Evolutionary conservation across 2,329 filamentous ascomycete species (phyloP).

Genomic region (Aureobasidium lini): DNA sequence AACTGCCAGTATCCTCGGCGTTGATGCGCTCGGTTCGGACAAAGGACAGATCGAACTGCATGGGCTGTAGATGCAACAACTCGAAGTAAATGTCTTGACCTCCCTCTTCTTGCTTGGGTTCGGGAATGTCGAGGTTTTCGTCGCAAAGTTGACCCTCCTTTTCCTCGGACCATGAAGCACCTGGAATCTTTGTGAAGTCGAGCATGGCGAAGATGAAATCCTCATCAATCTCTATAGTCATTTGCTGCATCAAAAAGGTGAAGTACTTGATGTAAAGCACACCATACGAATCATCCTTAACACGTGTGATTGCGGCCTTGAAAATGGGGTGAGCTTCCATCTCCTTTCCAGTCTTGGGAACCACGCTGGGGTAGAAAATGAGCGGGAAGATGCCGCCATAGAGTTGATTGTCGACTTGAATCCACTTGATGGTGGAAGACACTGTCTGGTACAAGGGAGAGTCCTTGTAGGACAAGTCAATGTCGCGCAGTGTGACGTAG

Average conservation of each 20-base stretch:
- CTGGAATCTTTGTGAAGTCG: constrained; percentile 89
- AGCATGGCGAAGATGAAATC: constrained; percentile 96
- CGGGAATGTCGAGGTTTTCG: constrained; percentile 82
- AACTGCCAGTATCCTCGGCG: constrained; percentile 82
- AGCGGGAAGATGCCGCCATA: constrained; percentile 98
- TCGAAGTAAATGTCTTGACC: constrained; percentile 98
- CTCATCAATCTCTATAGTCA: constrained; percentile 96
- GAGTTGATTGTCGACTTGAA: constrained; percentile 96
- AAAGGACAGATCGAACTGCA: constrained; percentile 95
- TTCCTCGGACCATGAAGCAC: constrained; percentile 77
- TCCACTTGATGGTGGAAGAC: constrained; percentile 91
- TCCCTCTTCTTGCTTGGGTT: constrained; percentile 74
- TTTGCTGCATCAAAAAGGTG: constrained; percentile 86
- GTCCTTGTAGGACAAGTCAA: constrained; percentile 84
- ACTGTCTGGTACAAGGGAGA: constrained; percentile 91
- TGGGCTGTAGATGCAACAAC: constrained; percentile 90
- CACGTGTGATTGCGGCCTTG: constrained; percentile 81
- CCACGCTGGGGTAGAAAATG: constrained; percentile 92
- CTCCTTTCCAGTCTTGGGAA: constrained; percentile 93
- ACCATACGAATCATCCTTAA: constrained; percentile 97
- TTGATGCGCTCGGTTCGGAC: constrained; percentile 96
- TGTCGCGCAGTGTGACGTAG: constrained; percentile 86
- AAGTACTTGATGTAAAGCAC: constrained; percentile 98
- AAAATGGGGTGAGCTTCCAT: constrained; percentile 94
- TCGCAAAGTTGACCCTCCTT: constrained; percentile 83